Percentiles rank a stretch among this genome's conserved stretches.
Conservation (phyloP, 257 asterid genomes). For the Solanum phureja region DNA sequence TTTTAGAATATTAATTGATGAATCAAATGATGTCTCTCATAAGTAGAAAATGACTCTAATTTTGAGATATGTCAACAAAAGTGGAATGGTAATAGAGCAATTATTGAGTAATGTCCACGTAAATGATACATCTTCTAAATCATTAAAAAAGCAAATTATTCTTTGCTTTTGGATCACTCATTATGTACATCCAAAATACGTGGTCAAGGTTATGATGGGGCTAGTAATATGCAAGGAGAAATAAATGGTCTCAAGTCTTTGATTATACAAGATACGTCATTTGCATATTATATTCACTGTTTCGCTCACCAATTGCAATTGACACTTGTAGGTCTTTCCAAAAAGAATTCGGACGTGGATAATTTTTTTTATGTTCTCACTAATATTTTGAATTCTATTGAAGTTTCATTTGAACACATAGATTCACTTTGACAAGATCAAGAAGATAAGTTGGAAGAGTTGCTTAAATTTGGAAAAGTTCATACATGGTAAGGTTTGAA, state of each 20-base stretch:
- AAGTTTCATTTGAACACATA: too few relatives aligned
- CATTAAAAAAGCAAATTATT: neutral
- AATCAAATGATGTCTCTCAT: too few relatives aligned
- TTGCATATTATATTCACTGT: neutral
- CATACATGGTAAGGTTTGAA: too few relatives aligned
- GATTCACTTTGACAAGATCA: too few relatives aligned
- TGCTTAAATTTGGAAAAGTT: too few relatives aligned
- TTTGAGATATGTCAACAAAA: neutral
- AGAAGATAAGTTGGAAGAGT: too few relatives aligned
- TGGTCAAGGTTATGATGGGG: neutral
- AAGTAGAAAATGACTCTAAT: too few relatives aligned
- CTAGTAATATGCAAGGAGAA: neutral
- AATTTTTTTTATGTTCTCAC: neutral
- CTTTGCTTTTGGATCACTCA: neutral
- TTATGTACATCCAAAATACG: neutral
- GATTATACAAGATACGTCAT: neutral
- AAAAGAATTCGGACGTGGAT: neutral
- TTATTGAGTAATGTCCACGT: neutral
- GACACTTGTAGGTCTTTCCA: neutral
- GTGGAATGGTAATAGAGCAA: neutral
- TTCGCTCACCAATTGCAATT: neutral
- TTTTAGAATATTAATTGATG: too few relatives aligned
- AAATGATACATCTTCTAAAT: neutral
- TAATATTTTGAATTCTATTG: neutral
- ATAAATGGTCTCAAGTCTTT: neutral